Evolutionary conservation across 192 early-diverging fungal species (phyloP).

Genomic region (Entrophospora sp.): DNA sequence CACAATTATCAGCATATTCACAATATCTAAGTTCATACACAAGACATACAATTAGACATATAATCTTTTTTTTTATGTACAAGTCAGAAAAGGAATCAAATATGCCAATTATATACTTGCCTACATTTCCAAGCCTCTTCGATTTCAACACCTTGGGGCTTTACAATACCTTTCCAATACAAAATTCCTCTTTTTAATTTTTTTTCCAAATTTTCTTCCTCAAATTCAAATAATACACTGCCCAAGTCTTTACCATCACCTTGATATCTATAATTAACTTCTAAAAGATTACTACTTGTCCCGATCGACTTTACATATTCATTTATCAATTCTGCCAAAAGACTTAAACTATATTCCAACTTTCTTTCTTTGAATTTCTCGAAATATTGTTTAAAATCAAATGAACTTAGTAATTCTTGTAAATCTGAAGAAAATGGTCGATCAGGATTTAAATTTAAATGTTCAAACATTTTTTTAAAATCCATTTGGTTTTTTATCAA

Average conservation of each 20-base stretch:
- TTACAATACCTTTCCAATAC: conserved; percentile 14
- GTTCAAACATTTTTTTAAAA: neutral
- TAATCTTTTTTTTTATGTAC: neutral
- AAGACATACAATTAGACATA: too few species aligned
- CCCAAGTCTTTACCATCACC: neutral
- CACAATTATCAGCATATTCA: conserved; percentile 15
- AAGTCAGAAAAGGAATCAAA: too few species aligned
- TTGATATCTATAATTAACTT: conserved; percentile 11
- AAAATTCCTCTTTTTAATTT: neutral
- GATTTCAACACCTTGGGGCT: conserved; percentile 4
- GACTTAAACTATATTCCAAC: neutral
- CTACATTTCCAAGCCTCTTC: conserved; percentile 20
- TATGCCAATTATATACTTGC: too few species aligned
- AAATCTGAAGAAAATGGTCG: neutral
- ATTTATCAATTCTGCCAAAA: neutral
- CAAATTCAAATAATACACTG: neutral
- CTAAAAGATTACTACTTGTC: conserved; percentile 4
- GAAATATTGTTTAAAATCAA: neutral
- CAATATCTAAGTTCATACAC: conserved; percentile 2
- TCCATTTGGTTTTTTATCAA: neutral
- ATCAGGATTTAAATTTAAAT: neutral
- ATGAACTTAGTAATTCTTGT: too few species aligned
- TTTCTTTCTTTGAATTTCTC: neutral
- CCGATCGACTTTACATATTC: neutral
- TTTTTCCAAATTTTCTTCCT: neutral